A percentile compares a stretch with the other conserved stretches of the same genome.
Evolutionary conservation across 1,139 yeast species (phyloP).

Genomic region (Suhomyces bribrorum): DNA sequence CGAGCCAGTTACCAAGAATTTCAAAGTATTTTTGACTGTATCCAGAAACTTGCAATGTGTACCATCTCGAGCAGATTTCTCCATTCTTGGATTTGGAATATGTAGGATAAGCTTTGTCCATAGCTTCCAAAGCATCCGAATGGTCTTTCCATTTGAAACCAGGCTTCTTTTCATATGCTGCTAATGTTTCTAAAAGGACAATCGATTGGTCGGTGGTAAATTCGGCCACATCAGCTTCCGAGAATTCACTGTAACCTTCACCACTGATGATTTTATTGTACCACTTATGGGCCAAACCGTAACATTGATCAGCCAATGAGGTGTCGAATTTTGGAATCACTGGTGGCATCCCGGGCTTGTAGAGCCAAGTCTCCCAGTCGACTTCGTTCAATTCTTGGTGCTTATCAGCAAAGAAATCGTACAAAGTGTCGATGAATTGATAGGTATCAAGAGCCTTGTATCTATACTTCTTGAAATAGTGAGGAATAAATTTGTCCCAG

Average conservation of each 20-base stretch:
- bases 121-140: constrained; percentile 36
- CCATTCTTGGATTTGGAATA: constrained; percentile 64
- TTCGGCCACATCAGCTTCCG: constrained; percentile 44
- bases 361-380: constrained; percentile 87
- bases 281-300: constrained; percentile 69
- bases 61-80: constrained; percentile 82
- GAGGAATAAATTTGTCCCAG: constrained; percentile 79
- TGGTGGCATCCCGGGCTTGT: constrained; percentile 83
- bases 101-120: constrained; percentile 47
- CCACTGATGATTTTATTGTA: constrained; percentile 26
- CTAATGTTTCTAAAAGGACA: constrained; percentile 71
- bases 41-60: constrained; percentile 58
- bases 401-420: constrained; percentile 57
- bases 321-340: constrained; percentile 76
- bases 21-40: constrained; percentile 46
- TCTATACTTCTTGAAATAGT: constrained; percentile 70
- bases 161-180: constrained; percentile 33
- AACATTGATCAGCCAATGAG: constrained; percentile 71
- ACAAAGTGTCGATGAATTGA: constrained; percentile 75
- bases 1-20: constrained; percentile 76
- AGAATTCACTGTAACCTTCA: constrained; percentile 20
- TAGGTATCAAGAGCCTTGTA: constrained; percentile 76
- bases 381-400: constrained; percentile 56
- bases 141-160: constrained; percentile 42
- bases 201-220: constrained; percentile 78